Base-by-base conservation (phyloP, 106 monocot genomes). In the Posidonia australis region DNA sequence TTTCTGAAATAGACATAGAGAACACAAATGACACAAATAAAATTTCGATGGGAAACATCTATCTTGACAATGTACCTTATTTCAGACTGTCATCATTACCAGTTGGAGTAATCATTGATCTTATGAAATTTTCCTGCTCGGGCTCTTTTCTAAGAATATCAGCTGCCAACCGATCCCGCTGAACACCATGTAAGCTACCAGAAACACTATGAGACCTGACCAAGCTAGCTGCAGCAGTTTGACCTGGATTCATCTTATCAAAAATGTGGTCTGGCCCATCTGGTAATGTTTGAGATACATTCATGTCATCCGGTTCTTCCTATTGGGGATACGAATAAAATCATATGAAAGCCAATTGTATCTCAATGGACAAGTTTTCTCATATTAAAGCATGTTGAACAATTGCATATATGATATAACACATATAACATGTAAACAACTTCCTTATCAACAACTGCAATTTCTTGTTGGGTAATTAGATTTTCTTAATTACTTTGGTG, bases 61-160 rank as follows among this genome's bases (percentile, higher is more conserved):
- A n/a, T n/a, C n/a, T n/a, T n/a, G n/a, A n/a, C n/a, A n/a, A n/a
- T n/a, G n/a, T n/a, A n/a, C n/a, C n/a, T n/a, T n/a, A n/a, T n/a
- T n/a, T n/a, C n/a, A n/a, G n/a, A n/a, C n/a, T n/a, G n/a, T n/a
- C 12, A 49, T 53, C 18, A 9, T 49, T 83, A 99, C 98, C 91
- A 44, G 46, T 63, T 32, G 98, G 98, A 60, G 84, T 74, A 32
- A 91, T 83, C 60, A 67, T 79, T 53, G 88, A 48, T 79, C 68
- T 80, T 60, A 80, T 83, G 75, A 90, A 99, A 32, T 77, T 74
- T 79, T 91, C 98, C 60, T 99, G 98, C 57, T 99, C 91, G 29
- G 87, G 91, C 55, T 85, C 98, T 76, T 85, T 99, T 67, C 91
- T 82, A 29, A 99, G 83, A 77, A 99, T 91, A 77, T 99, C 85